phyloP scores from a whole-genome alignment of 2,329 filamentous ascomycete species.

The Fusarium sp. region DNA sequence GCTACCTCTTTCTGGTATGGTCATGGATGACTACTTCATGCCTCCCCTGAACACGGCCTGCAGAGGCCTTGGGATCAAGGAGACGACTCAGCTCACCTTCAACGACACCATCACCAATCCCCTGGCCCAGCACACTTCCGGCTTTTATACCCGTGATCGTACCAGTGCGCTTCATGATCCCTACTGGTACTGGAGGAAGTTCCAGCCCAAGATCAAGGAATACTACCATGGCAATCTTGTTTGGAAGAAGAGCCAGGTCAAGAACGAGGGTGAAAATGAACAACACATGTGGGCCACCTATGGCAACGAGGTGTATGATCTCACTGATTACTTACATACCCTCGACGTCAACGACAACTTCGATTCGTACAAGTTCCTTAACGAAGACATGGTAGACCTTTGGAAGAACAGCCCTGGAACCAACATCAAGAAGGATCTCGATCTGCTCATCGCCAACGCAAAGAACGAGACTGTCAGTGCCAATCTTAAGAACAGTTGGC shows the following conservation, averaged over 20 bases:
- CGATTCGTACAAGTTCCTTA: slow-evolving; percentile 74
- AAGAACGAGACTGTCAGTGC: slow-evolving; percentile 61
- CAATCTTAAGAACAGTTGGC: slow-evolving; percentile 71
- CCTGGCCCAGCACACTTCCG: slow-evolving; percentile 74
- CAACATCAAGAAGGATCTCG: slow-evolving; percentile 76
- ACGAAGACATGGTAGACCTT: slow-evolving; percentile 70
- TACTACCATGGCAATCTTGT: slow-evolving; percentile 91
- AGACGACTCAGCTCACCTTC: slow-evolving; percentile 63
- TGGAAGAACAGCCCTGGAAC: slow-evolving; percentile 80
- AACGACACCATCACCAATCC: slow-evolving; percentile 69
- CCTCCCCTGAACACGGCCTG: slow-evolving; percentile 81
- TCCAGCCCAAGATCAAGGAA: slow-evolving; percentile 81
- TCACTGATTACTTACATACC: slow-evolving; percentile 92
- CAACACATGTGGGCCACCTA: slow-evolving; percentile 84
- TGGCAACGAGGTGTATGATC: slow-evolving; percentile 80
- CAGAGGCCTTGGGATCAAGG: slow-evolving; percentile 71
- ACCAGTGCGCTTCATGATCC: slow-evolving; percentile 66
- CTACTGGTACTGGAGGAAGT: slow-evolving; percentile 80
- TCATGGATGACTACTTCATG: slow-evolving; percentile 86
- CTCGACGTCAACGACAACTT: slow-evolving; percentile 65
- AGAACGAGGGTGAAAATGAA: slow-evolving; percentile 70
- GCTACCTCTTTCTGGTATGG: slow-evolving; percentile 78
- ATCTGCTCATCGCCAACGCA: slow-evolving; percentile 59
- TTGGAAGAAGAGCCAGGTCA: slow-evolving; percentile 67
- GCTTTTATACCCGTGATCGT: slow-evolving; percentile 62